Base-by-base conservation (phyloP, 2,329 filamentous ascomycete species). In the Colletotrichum cuscutae region DNA sequence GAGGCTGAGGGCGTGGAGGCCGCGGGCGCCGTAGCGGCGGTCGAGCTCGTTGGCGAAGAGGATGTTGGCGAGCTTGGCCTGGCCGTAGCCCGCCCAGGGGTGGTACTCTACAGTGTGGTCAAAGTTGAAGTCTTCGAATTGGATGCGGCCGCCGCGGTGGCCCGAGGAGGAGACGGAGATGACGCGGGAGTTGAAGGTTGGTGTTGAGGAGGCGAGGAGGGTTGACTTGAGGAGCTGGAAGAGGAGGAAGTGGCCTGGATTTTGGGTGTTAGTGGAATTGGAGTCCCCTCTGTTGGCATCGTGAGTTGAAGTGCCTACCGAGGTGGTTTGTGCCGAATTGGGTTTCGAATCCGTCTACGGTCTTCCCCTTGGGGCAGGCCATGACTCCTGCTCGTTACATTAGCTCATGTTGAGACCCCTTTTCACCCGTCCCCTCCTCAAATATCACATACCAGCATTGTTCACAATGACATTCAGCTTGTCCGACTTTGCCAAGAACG, bases 311-410 rank as follows among this genome's bases (percentile, higher is more conserved):
- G 15, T 15, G 30, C 63, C 26, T 71, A 71, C 68, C 83, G 1
- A 91, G 79, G 76, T 90, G 84, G 76, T 90, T 89, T 7, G 83
- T 85, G 42, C 83, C 88, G 71, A 90, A 86, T 68, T 90, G 87
- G 0, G 77, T 77, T 75, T 80, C 79, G 37, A 76, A 74, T 12
- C 77, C 78, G n/a, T 79, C 78, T 0, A 46, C 64, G 5, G 75
- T 76, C 22, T 72, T 77, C 5, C 61, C 62, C 35, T 74, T 68
- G 15, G 73, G 75, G 12, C 75, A 62, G 4, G 65, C 61, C 60
- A 73, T 73, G 60, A 69, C 60, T 42, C 54, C 69, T 73, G 24
- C 4, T 11, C 0, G 5, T 4, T 9, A 15, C 7, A 26, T 70
- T 22, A 71, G 53, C 11, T 13, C n/a, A 13, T 26, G 26, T 5